Evolutionary conservation across 179 eudicot genomes (phyloP).

Genomic region (Silene noctiflora): DNA sequence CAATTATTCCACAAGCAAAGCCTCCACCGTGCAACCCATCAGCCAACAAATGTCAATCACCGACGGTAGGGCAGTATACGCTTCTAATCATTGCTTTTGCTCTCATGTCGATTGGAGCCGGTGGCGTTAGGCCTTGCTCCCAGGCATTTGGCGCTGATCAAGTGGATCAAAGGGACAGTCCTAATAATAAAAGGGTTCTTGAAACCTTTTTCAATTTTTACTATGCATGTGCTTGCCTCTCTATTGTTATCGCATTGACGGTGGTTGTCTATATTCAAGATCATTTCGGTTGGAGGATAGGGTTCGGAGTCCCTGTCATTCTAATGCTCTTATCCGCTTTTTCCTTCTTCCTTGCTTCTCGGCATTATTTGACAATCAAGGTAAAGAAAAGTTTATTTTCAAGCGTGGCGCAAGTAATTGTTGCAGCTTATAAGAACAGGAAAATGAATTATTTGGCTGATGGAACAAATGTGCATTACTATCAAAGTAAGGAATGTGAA

Average conservation of each 20-base stretch:
- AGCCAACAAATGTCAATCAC: slow-evolving; percentile 40
- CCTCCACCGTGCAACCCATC: slow-evolving; percentile 58
- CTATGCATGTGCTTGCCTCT: slow-evolving; percentile 51
- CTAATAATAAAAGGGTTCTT: slow-evolving; percentile 45
- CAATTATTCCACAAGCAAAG: slow-evolving; percentile 55
- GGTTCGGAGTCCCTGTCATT: slow-evolving; percentile 72
- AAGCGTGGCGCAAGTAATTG: slow-evolving; percentile 51
- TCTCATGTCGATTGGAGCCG: slow-evolving; percentile 80
- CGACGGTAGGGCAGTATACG: slow-evolving; percentile 46
- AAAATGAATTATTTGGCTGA: slow-evolving; percentile 30
- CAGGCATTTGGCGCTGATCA: slow-evolving; percentile 93
- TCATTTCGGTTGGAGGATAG: slow-evolving; percentile 69
- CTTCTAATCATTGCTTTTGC: slow-evolving; percentile 45
- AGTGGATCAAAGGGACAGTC: slow-evolving; percentile 46
- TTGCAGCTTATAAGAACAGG: slow-evolving; percentile 60
- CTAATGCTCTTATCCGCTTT: slow-evolving; percentile 64
- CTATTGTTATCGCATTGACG: slow-evolving; percentile 54
- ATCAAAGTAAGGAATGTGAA: slow-evolving; percentile 36
- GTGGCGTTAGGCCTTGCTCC: slow-evolving; percentile 80
- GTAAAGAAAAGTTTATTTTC: slow-evolving; percentile 58
- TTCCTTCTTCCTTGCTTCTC: slow-evolving; percentile 55
- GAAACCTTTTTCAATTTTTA: slow-evolving; percentile 83
- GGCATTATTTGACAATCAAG: slow-evolving; percentile 48
- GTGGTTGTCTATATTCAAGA: slow-evolving; percentile 87
- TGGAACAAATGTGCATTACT: slow-evolving; percentile 36